Percentiles rank a stretch among this genome's conserved stretches.
phyloP scores from a whole-genome alignment of 1,139 yeast genomes.

The Geotrichum siamense region DNA sequence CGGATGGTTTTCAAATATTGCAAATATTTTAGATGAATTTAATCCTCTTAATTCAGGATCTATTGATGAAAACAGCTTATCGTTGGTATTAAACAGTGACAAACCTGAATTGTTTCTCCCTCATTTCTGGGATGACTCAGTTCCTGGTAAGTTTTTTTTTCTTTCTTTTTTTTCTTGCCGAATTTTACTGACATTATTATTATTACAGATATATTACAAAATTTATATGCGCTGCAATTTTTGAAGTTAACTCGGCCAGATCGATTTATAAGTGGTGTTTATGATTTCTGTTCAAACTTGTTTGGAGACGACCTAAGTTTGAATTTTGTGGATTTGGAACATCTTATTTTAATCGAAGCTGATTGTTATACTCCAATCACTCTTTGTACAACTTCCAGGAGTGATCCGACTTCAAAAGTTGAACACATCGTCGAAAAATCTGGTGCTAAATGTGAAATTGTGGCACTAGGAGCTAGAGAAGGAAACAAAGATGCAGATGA shows the following conservation, averaged over 20 bases:
- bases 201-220: slow-evolving; percentile 21
- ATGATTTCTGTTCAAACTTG: slow-evolving; percentile 17
- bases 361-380: slow-evolving; percentile 39
- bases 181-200: slow-evolving; percentile 2
- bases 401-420: slow-evolving; percentile 58
- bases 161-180: not conserved
- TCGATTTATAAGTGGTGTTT: slow-evolving; percentile 21
- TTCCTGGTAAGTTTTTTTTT: slow-evolving; percentile 7
- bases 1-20: slow-evolving; percentile 16
- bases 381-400: slow-evolving; percentile 54
- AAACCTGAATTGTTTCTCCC: slow-evolving; percentile 13
- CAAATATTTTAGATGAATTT: slow-evolving; percentile 15
- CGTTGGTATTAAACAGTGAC: slow-evolving; percentile 58
- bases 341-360: slow-evolving; percentile 21
- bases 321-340: slow-evolving; percentile 16
- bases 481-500: slow-evolving; percentile 51
- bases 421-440: slow-evolving; percentile 39
- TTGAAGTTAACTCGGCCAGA: slow-evolving; percentile 25
- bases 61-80: slow-evolving; percentile 78
- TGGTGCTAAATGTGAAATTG: slow-evolving; percentile 34
- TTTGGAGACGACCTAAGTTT: slow-evolving; percentile 1
- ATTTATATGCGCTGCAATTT: slow-evolving; percentile 20
- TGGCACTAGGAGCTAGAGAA: slow-evolving; percentile 76
- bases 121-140: slow-evolving; percentile 16
- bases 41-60: slow-evolving; percentile 9